A percentile compares a stretch with the other conserved stretches of the same genome.
Evolutionary conservation across 345 rosid species (phyloP).

Genomic region (Populus nigra): DNA sequence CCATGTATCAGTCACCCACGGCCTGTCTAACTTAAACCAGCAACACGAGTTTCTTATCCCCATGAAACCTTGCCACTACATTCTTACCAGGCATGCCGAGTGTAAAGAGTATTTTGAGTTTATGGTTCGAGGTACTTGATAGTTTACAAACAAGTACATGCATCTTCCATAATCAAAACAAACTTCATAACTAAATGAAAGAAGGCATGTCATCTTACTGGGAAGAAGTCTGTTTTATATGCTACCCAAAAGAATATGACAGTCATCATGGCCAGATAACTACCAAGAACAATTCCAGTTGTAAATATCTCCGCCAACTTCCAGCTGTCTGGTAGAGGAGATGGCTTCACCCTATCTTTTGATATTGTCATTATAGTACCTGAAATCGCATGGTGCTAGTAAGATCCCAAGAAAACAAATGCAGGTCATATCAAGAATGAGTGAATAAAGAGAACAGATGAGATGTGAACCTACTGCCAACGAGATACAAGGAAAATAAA

Average conservation of each 20-base stretch:
- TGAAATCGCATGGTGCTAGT: conserved; percentile 32
- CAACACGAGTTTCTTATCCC: background rate
- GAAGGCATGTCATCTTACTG: conserved; percentile 45
- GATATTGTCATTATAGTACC: conserved; percentile 99
- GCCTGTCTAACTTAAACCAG: background rate
- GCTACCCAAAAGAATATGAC: conserved; percentile 98
- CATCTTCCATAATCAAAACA: conserved; percentile 1
- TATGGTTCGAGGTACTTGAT: background rate
- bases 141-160: background rate
- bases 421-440: background rate
- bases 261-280: conserved; percentile 97
- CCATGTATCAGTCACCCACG: background rate
- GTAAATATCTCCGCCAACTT: conserved; percentile 90
- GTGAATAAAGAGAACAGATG: background rate
- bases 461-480: background rate
- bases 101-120: background rate
- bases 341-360: conserved; percentile 97
- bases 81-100: background rate
- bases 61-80: background rate
- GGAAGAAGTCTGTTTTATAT: conserved; percentile 89
- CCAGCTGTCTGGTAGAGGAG: conserved; percentile 99
- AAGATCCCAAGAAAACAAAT: conserved; percentile 14
- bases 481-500: background rate
- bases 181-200: conserved; percentile 1
- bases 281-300: conserved; percentile 86